Base-by-base conservation (phyloP, 1,284 basidiomycete genomes). In the Cutaneotrichosporon sp. region DNA sequence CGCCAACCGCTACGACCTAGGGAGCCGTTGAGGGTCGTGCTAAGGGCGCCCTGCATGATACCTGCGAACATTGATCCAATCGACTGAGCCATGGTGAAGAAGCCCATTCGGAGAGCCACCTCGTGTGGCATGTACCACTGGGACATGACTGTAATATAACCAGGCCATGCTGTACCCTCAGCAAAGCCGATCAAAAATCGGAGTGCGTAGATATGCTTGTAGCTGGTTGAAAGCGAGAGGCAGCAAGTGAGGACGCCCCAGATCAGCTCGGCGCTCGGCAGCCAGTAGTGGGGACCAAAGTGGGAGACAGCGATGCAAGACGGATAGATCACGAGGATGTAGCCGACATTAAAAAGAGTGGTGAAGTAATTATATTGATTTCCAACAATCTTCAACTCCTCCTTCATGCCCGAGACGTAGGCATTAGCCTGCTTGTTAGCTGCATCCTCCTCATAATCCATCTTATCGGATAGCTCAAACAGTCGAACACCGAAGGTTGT, bases 321-420 rank as follows among this genome's bases (percentile, higher is more conserved):
- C 0, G 54, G 54, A 37, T 44, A 55, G 9, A 55, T 46, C 16
- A 46, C 42, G 24, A 55, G 38, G 16, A 55, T 34, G 54, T 55
- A 55, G 29, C 54, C 54, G 17, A 51, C 49, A 41, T 54, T 52
- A n/a, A 54, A 54, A 20, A 49, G 53, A 24, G 53, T 54, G 3
- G 53, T 54, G 20, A 46, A 41, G 54, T 26, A 50, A 38, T 54
- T 65, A 49, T 68, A 68, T 32, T 68, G 51, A 49, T 68, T 65
- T 14, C 55, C 63, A 11, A 50, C n/a, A 29, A 67, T 61, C 22
- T 63, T 57, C 37, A 68, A 54, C 39, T 65, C 67, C 4, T 54
- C 46, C 46, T 55, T 48, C 54, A 55, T 55, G 19, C 49, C 49
- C n/a, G 60, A 60, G 26, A 68, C 67, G 38, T 66, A 62, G 10